Base-by-base conservation (phyloP, 2,329 filamentous ascomycete genomes). In the Teratosphaeria viscida region DNA sequence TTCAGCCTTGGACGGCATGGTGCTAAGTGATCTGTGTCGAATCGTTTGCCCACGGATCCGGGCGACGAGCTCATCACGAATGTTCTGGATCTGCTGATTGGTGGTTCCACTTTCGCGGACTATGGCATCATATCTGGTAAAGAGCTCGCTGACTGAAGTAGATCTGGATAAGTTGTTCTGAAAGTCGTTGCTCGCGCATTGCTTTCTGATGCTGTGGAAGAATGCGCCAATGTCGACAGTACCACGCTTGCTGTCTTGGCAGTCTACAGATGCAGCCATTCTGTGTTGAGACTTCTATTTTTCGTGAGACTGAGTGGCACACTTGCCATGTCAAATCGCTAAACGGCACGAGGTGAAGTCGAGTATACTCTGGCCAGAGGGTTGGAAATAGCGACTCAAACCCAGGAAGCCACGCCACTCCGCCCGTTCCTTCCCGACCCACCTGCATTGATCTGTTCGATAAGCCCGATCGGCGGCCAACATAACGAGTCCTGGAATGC, bases 381-480 rank as follows among this genome's bases (percentile, higher is more conserved):
- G 1, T 19, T 11, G 19, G 43, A 26, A 19, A 19, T n/a, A 19
- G 43, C 43, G 19, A 49, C 43, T 7, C 43, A 23, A 19, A 49
- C 3, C 16, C 43, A 49, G 43, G 43, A 49, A 49, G 43, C 5
- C 43, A 23, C 43, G 43, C 19, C 16, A 5, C 43, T 49, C 2
- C 19, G 43, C 43, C 23, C 43, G n/a, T 49, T 49, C 43, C 43
- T 11, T 49, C 43, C 6, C n/a, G 26, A 23, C 43, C 16, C 43
- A 49, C 23, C 23, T 23, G 23, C 23, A 23, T 8, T 5, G 19
- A 23, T n/a, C 43, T n/a, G 7, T 14, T 57, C 49, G 59, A 14
- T 49, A n/a, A n/a, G 61, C 59, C 56, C 54, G 37, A 32, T 59
- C 59, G 8, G 53, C 59, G 12, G 56, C 61, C 39, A 62, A 43